These are phyloP conservation scores for Citrus maxima DNA, from an alignment of 345 rosid species.

Conservation along the genomic window DNA sequence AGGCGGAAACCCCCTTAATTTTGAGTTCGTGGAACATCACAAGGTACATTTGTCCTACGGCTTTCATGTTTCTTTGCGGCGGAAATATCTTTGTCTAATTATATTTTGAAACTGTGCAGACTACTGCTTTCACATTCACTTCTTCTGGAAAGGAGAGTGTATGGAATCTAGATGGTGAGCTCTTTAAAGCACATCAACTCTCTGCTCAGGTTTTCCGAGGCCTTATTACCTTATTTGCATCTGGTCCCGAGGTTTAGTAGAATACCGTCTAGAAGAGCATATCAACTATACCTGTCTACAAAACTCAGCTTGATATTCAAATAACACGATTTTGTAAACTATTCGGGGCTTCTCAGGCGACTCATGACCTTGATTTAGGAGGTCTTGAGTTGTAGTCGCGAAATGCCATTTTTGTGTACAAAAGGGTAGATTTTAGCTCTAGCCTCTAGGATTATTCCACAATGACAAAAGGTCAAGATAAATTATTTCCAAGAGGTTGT, in stretches of 20 bases:
- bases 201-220: slow-evolving; percentile 93
- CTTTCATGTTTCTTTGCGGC: not conserved
- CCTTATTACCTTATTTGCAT: slow-evolving; percentile 75
- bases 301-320: not conserved
- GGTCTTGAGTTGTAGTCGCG: not conserved
- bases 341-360: not conserved
- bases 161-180: slow-evolving; percentile 97
- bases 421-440: not conserved
- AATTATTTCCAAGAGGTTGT: not conserved
- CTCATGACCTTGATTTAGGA: not conserved
- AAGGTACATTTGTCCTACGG: slow-evolving; percentile 43
- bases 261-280: not conserved
- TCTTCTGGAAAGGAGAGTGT: slow-evolving; percentile 73
- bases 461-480: not conserved
- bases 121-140: slow-evolving; percentile 79
- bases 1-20: slow-evolving; percentile 75
- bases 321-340: not conserved
- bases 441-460: not conserved
- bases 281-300: not conserved
- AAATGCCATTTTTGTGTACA: not conserved
- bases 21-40: slow-evolving; percentile 83
- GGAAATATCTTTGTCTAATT: not conserved
- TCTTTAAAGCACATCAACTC: slow-evolving; percentile 76
- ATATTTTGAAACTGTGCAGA: slow-evolving; percentile 34
- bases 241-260: slow-evolving; percentile 79